These are phyloP conservation scores for Phaseolus coccineus DNA, from an alignment of 331 rosid species.

Conservation along the genomic window DNA sequence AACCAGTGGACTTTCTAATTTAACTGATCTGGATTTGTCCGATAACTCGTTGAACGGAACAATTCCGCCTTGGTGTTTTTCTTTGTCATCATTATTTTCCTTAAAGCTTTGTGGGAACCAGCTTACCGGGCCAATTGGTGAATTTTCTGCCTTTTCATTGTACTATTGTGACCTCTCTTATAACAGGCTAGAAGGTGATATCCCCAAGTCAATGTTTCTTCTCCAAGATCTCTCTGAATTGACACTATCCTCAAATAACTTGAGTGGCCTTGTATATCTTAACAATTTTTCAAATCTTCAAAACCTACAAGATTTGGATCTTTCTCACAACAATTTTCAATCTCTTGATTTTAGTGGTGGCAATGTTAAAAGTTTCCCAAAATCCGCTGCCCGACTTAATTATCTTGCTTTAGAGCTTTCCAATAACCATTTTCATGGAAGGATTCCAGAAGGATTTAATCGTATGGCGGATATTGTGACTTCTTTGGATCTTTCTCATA, in stretches of 20 bases:
- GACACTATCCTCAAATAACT: too few species aligned
- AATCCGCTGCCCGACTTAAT: neutral
- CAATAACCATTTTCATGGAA: neutral
- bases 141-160: too few species aligned
- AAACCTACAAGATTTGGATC: too few species aligned
- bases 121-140: neutral
- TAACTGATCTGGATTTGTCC: neutral
- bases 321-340: too few species aligned
- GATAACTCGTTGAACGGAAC: neutral
- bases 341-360: too few species aligned
- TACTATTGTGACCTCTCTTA: accelerated
- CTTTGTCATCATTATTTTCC: neutral
- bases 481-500: constrained; percentile 13
- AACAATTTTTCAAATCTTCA: too few species aligned
- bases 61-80: neutral
- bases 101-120: neutral
- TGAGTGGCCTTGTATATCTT: too few species aligned
- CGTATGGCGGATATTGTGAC: neutral
- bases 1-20: neutral
- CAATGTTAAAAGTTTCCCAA: too few species aligned
- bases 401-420: neutral
- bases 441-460: neutral
- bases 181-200: constrained; percentile 7
- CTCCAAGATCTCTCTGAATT: too few species aligned
- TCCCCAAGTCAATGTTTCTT: too few species aligned